phyloP scores from a whole-genome alignment of 2,329 filamentous ascomycete species.

The Cytospora schulzeri region DNA sequence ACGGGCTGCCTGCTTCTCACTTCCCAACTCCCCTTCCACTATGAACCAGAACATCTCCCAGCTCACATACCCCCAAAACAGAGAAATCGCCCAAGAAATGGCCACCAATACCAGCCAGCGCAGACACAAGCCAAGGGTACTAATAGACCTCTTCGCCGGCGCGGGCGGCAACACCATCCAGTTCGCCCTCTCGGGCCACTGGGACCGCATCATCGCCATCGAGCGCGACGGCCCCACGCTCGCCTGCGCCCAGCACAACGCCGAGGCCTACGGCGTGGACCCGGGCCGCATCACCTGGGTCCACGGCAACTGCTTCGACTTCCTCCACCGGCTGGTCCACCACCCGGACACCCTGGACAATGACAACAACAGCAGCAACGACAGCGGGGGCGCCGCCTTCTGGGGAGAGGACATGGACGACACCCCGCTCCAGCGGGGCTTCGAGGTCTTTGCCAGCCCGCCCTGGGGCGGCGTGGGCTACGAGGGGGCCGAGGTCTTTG shows the following conservation, averaged over 20 bases:
- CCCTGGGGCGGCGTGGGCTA: conserved; percentile 64
- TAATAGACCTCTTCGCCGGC: conserved; percentile 90
- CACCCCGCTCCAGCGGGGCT: conserved; percentile 39
- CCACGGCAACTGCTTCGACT: conserved; percentile 81
- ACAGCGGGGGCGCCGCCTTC: not conserved
- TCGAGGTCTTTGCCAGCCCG: conserved; percentile 59
- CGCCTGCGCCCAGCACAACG: conserved; percentile 90
- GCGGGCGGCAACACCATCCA: conserved; percentile 93
- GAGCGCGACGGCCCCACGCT: conserved; percentile 81
- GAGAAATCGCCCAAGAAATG: conserved; percentile 76
- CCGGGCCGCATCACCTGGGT: conserved; percentile 79
- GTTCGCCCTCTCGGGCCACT: conserved; percentile 80
- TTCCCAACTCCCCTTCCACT: not conserved
- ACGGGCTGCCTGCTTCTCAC: no score
- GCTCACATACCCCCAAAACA: conserved; percentile 35
- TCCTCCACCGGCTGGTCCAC: conserved; percentile 49
- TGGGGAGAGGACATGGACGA: conserved; percentile 37
- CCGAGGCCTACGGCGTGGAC: conserved; percentile 81
- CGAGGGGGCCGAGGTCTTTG: conserved; percentile 69
- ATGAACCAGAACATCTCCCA: not conserved
- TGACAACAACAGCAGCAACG: no score
- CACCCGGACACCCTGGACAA: conserved; percentile 33
- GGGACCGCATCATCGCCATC: conserved; percentile 83
- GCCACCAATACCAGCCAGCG: conserved; percentile 53
- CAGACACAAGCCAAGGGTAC: conserved; percentile 37